Evolutionary conservation across 225 moss, liverwort and hornwort genomes (phyloP).

Genomic region (Bryum argenteum): DNA sequence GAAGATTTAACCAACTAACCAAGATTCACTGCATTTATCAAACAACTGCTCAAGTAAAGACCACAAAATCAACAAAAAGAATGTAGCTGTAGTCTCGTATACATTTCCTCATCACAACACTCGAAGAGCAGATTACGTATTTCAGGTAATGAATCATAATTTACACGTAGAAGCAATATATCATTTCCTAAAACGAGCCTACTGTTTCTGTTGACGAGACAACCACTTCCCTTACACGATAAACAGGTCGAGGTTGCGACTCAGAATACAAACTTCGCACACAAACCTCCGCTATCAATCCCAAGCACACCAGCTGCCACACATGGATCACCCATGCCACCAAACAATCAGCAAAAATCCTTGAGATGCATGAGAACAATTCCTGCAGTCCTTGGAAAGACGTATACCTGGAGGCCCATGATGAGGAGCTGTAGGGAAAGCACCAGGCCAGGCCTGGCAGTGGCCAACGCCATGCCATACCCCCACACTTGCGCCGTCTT

Average conservation of each 20-base stretch:
- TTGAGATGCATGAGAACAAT: no score
- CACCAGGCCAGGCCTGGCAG: constrained; percentile 41
- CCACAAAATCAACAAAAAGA: no score
- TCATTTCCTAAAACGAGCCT: no score
- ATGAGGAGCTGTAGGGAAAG: constrained; percentile 54
- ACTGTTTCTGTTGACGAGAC: constrained; percentile 48
- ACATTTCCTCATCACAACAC: no score
- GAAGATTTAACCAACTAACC: no score
- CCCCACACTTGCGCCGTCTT: constrained; percentile 50
- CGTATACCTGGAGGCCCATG: constrained; percentile 53
- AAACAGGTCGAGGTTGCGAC: constrained; percentile 45
- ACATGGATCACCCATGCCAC: no score
- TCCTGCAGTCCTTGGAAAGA: background rate
- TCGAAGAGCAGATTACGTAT: no score
- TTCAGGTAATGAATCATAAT: no score
- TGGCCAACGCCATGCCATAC: constrained; percentile 49
- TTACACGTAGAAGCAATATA: no score
- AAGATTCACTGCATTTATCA: no score
- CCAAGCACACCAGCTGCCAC: constrained; percentile 62
- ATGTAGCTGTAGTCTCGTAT: no score
- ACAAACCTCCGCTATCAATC: constrained; percentile 58
- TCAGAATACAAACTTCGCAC: constrained; percentile 48
- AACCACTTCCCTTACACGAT: constrained; percentile 52
- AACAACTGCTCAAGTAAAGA: no score
- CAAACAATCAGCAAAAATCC: constrained; percentile 21